Evolutionary conservation across 169 alveolate genomes (phyloP), one percentile per base, ranked within the genome.

Genomic region (Fabrea salina): DNA sequence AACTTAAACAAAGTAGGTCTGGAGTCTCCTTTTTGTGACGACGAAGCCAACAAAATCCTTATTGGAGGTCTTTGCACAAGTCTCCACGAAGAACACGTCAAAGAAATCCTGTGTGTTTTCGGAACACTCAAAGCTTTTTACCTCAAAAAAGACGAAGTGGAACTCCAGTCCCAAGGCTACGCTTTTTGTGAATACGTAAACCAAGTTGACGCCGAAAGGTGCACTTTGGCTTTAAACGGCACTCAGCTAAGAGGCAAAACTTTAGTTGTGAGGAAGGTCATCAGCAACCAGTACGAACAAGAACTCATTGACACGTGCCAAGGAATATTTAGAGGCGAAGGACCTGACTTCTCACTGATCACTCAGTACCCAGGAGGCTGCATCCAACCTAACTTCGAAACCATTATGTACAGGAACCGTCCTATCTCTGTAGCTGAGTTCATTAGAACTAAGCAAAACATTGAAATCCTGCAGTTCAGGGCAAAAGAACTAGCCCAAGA

Each of bases 51-150:
- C 58, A 81, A 81, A 54, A 40, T 81, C 32, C 77, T 81, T 4
- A 74, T 81, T 35, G 87, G 87, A 11, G 87, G 87, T 4, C 78
- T 81, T 13, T 61, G 67, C 7, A 66, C 41, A 49, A 47, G 53
- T 41, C 35, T 81, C 49, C 50, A 70, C 11, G 87, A 81, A 64
- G 71, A 53, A 50, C 81, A 59, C 22, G 33, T 74, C 56, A 74
- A 72, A 64, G 87, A 70, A 70, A 44, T 70, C 16, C 64, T 70
- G 43, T n/a, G 16, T 11, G 25, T 64, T 4, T 70, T 70, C 33
- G 79, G 79, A 22, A 27, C 22, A 4, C 37, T 70, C 37, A 70
- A 70, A 39, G 19, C 66, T 1, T 70, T 70, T 70, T 19, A 25
- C 37, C 64, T 70, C 3, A 49, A 30, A 50, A 70, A 70, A 49